Conservation (phyloP, 768 basidiomycete species). For the Naganishia kalamii region DNA sequence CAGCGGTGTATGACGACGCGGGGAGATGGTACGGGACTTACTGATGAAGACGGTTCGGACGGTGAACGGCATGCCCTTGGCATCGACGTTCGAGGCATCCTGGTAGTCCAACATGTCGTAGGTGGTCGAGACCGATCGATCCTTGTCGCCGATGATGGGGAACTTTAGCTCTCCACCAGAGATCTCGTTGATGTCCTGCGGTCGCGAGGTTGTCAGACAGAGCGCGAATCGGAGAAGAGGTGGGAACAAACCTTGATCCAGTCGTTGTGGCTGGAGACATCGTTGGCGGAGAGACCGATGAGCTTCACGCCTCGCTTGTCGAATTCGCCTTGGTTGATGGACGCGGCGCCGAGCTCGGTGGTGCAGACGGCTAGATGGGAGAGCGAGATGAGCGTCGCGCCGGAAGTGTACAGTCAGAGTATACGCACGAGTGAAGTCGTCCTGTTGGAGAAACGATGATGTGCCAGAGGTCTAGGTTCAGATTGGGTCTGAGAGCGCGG, state of each 20-base stretch:
- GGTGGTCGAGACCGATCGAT: slow-evolving; percentile 69
- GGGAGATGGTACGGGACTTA: slow-evolving; percentile 23
- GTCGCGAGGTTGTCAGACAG: not conserved
- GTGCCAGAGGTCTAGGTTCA: slow-evolving; percentile 36
- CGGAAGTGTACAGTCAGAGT: slow-evolving; percentile 37
- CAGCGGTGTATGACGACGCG: not conserved
- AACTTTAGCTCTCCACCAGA: slow-evolving; percentile 52
- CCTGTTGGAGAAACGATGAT: not conserved
- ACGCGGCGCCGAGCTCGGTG: slow-evolving; percentile 93
- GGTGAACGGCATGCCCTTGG: slow-evolving; percentile 77
- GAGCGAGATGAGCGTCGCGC: not conserved
- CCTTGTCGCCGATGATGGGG: slow-evolving; percentile 93
- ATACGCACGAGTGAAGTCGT: slow-evolving; percentile 52
- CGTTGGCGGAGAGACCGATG: slow-evolving; percentile 76
- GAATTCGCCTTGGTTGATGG: slow-evolving; percentile 79
- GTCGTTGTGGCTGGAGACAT: slow-evolving; percentile 69
- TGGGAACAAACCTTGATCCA: slow-evolving; percentile 58
- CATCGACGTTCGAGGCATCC: slow-evolving; percentile 69
- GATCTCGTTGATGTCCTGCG: slow-evolving; percentile 54
- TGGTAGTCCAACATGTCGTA: slow-evolving; percentile 97
- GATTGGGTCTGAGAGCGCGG: slow-evolving; percentile 22
- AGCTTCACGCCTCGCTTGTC: slow-evolving; percentile 74
- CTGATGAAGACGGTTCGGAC: slow-evolving; percentile 93
- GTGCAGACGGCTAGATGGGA: slow-evolving; percentile 48
- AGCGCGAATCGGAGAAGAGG: not conserved